Base-by-base conservation (phyloP, 441 rosid species). In the Codiaeum variegatum region DNA sequence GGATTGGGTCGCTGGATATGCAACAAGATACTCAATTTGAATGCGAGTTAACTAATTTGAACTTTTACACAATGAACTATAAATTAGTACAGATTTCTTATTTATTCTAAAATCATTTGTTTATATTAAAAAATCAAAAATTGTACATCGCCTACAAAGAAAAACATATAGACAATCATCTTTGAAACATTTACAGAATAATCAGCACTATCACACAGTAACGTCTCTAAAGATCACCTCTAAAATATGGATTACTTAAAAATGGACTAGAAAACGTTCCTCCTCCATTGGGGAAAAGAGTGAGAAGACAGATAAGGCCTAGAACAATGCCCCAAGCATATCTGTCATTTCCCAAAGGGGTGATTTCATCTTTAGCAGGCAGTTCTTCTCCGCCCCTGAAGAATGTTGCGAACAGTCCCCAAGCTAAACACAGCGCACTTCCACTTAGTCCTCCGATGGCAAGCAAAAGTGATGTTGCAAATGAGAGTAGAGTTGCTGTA, bases 381-480 rank as follows among this genome's bases (percentile, higher is more conserved):
- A 83, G 59, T 74, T 93, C 98, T 69, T 93, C 98, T 13, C 97
- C 97, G 0, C 96, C 96, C 0, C 93, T 84, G 83, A 91, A 93
- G 82, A 91, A 93, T 67, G 98, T 90, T 36, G 97, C 90, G 0
- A 91, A 93, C 9, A 91, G 82, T 13, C 97, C 98, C 96, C 93
- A 90, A 5, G 96, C 96, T 74, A 91, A 67, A 67, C 97, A 90
- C 16, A 93, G 83, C 54, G 91, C 92, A n/a, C 98, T 93, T 58
- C 97, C 93, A 2, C 96, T 90, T 62, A 93, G 76, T 26, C 98
- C 94, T 3, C 96, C 93, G 0, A 94, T 84, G 11, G 88, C 92
- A 0, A 91, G 96, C 71, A 91, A 75, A 46, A 94, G 84, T 0
- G 97, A 94, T 16, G 98, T 91, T 31, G 88, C 84, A 0, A 94